These are phyloP conservation scores for Pyrenophora teres DNA, from an alignment of 2,329 filamentous ascomycete species.

Conservation along the genomic window DNA sequence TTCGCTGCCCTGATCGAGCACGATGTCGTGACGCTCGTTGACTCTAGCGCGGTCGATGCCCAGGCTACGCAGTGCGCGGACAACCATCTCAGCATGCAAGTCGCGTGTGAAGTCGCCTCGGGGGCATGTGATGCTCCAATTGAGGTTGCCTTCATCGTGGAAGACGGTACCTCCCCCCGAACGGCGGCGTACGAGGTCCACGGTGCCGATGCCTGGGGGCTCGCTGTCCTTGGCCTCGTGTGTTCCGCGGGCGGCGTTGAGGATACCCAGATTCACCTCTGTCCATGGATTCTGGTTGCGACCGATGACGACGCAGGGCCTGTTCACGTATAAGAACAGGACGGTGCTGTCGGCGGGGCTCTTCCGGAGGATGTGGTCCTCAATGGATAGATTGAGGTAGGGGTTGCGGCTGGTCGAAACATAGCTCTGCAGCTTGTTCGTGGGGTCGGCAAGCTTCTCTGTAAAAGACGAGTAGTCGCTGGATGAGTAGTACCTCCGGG, in stretches of 20 bases:
- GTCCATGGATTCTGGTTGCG: constrained; percentile 98
- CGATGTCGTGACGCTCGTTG: constrained; percentile 92
- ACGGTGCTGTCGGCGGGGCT: constrained; percentile 73
- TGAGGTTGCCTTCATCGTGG: constrained; percentile 90
- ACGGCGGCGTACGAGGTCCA: constrained; percentile 76
- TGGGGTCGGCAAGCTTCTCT: constrained; percentile 35
- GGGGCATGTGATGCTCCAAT: constrained; percentile 90
- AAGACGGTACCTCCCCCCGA: constrained; percentile 93
- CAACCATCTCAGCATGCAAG: constrained; percentile 90
- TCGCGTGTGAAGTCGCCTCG: constrained; percentile 77
- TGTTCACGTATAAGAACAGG: constrained; percentile 86
- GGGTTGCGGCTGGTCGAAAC: constrained; percentile 67
- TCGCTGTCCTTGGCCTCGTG: constrained; percentile 35
- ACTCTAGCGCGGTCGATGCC: constrained; percentile 68
- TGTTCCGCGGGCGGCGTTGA: constrained; percentile 52
- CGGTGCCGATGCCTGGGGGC: constrained; percentile 48
- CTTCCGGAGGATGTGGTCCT: constrained; percentile 83
- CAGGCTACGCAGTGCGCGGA: constrained; percentile 71
- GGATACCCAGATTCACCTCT: constrained; percentile 75
- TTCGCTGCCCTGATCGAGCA: constrained; percentile 62
- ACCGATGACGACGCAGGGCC: constrained; percentile 86
- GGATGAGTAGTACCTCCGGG: background rate
- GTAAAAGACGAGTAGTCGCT: constrained; percentile 33
- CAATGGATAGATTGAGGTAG: constrained; percentile 89
- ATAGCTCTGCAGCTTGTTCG: constrained; percentile 52